Evolutionary conservation across 2,329 filamentous ascomycete species (phyloP).

Genomic region (Clonostachys sp.): DNA sequence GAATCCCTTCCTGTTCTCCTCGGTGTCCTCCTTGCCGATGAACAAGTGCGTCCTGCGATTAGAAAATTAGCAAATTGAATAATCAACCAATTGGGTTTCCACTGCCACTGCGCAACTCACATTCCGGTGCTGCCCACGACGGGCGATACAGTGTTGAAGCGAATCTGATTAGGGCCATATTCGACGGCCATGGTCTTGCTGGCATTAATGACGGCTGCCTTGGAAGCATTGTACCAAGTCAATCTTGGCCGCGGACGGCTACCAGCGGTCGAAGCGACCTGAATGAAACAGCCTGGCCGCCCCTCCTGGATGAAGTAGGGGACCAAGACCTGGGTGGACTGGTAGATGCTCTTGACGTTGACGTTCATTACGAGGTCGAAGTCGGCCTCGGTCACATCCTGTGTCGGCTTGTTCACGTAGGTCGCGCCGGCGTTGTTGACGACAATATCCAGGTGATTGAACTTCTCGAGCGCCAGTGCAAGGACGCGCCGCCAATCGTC

Average conservation of each 20-base stretch:
- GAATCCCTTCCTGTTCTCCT: constrained; percentile 2
- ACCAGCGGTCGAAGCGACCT: constrained; percentile 3
- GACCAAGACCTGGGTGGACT: constrained; percentile 3
- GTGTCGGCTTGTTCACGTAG: constrained; percentile 2
- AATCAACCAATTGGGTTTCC: constrained; percentile 19
- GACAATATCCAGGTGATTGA: constrained; percentile 3
- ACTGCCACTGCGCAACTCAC: constrained; percentile 13
- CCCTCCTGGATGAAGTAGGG: constrained; percentile 25
- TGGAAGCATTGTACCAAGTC: constrained; percentile 6
- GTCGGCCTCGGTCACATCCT: constrained; percentile 3
- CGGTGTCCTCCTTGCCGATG: constrained; percentile 1
- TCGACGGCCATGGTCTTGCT: constrained; percentile 6
- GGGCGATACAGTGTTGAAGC: constrained; percentile 4
- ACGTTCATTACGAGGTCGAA: constrained; percentile 4
- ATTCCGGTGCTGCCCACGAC: constrained; percentile 33
- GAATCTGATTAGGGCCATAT: constrained; percentile 2
- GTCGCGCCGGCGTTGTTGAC: constrained; percentile 3
- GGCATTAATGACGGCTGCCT: constrained; percentile 2
- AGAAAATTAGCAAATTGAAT: background rate
- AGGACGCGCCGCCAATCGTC: constrained; percentile 5
- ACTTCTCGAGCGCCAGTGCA: constrained; percentile 4
- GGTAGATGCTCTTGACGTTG: constrained; percentile 5
- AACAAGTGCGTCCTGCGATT: constrained; percentile 2
- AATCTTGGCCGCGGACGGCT: background rate
- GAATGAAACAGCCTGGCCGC: constrained; percentile 2